Conservation (phyloP, 1,284 basidiomycete species). For the Porodaedalea pini region DNA sequence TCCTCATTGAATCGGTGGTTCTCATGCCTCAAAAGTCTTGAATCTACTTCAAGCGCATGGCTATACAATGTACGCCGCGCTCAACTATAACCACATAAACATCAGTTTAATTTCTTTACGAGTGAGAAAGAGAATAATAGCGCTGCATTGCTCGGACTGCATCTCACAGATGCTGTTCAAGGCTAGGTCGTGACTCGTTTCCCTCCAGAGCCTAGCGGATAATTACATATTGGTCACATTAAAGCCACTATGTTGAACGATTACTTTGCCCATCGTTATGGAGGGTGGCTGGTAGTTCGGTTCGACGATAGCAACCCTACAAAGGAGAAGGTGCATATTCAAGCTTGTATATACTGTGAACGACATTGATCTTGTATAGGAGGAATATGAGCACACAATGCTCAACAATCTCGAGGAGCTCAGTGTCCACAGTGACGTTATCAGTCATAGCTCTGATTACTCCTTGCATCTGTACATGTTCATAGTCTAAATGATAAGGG, state of each 20-base stretch:
- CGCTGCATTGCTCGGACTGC: conserved; percentile 86
- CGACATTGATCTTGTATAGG: too few species aligned
- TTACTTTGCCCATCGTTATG: conserved; percentile 96
- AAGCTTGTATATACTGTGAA: conserved; percentile 89
- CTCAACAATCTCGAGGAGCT: conserved; percentile 85
- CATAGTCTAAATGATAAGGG: conserved; percentile 80
- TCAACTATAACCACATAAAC: too few species aligned
- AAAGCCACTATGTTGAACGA: conserved; percentile 97
- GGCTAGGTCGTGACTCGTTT: conserved; percentile 96
- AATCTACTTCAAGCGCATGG: too few species aligned
- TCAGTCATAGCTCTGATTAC: conserved; percentile 95
- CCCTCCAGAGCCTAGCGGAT: conserved; percentile 96
- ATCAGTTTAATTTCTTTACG: too few species aligned
- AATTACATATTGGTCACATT: conserved; percentile 96
- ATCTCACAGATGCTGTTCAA: conserved; percentile 81
- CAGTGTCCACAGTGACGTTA: conserved; percentile 77
- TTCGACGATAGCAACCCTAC: conserved; percentile 99
- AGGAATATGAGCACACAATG: too few species aligned
- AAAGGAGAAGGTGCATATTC: conserved; percentile 93
- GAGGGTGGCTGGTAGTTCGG: conserved; percentile 91
- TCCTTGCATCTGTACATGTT: conserved; percentile 86
- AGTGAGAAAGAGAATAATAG: conserved; percentile 71
- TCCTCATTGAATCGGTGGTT: too few species aligned
- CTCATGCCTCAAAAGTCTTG: too few species aligned
- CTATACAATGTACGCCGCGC: too few species aligned